A percentile compares a stretch with the other conserved stretches of the same genome.
These are phyloP conservation scores for Ustulina deusta DNA, from an alignment of 2,329 filamentous ascomycete species.

Conservation along the genomic window DNA sequence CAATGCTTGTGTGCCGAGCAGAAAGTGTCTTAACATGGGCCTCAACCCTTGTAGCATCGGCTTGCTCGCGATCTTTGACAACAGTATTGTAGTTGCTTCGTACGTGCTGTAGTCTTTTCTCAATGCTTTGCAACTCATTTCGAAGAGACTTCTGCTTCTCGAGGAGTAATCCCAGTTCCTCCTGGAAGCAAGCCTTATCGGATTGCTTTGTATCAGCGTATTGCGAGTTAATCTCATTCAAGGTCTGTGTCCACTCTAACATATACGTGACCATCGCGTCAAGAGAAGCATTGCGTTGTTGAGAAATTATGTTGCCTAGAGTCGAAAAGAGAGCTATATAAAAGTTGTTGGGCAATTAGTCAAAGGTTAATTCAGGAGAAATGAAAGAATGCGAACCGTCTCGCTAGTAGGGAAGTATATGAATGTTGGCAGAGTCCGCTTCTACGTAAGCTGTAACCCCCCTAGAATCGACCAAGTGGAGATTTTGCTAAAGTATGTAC, in stretches of 20 bases:
- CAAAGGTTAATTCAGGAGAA: neutral
- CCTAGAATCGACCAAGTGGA: neutral
- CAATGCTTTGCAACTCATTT: no score
- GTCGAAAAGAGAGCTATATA: neutral
- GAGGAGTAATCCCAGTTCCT: neutral
- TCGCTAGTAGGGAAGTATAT: neutral
- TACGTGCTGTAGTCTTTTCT: neutral
- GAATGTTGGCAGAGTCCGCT: neutral
- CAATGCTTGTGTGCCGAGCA: no score
- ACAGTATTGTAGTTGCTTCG: neutral
- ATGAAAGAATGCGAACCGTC: neutral
- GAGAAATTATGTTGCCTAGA: slow-evolving; percentile 11
- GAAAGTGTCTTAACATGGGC: neutral
- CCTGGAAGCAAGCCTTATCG: neutral
- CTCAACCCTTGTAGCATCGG: neutral
- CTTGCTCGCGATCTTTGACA: neutral
- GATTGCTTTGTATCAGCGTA: slow-evolving; percentile 1
- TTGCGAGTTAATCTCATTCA: slow-evolving; percentile 7
- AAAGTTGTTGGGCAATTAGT: neutral
- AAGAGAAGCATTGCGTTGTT: slow-evolving; percentile 4
- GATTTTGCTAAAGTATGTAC: neutral
- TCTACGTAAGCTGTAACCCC: neutral
- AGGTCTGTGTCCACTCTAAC: slow-evolving; percentile 8
- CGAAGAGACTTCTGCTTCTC: neutral
- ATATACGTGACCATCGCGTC: neutral